Evolutionary conservation across 2,329 filamentous ascomycete genomes (phyloP).

Genomic region (Penicillium verrucosum): DNA sequence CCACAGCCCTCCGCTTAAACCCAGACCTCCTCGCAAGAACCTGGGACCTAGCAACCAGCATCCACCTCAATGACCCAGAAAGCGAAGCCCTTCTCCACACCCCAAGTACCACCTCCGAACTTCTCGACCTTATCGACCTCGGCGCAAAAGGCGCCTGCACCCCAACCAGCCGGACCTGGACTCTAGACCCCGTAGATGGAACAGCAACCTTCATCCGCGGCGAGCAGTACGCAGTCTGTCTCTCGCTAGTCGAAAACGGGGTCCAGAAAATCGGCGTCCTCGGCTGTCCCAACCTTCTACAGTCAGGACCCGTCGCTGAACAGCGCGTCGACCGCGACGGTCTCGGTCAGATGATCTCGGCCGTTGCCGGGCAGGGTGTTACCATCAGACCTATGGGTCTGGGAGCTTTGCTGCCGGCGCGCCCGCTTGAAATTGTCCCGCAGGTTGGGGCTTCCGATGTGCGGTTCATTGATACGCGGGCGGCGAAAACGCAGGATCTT

Average conservation of each 20-base stretch:
- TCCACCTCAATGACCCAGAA: slow-evolving; percentile 32
- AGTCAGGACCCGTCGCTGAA: slow-evolving; percentile 34
- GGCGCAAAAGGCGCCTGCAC: slow-evolving; percentile 47
- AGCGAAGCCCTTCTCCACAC: slow-evolving; percentile 36
- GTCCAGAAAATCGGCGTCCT: slow-evolving; percentile 57
- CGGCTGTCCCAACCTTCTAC: slow-evolving; percentile 59
- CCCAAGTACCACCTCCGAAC: slow-evolving; percentile 51
- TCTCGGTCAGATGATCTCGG: slow-evolving; percentile 51
- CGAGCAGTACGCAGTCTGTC: slow-evolving; percentile 61
- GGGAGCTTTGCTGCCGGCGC: slow-evolving; percentile 31
- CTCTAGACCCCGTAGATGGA: slow-evolving; percentile 64
- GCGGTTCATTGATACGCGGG: slow-evolving; percentile 47
- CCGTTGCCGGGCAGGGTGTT: slow-evolving; percentile 47
- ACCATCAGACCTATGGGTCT: slow-evolving; percentile 40
- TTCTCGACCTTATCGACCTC: slow-evolving; percentile 61
- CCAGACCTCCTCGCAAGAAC: slow-evolving; percentile 51
- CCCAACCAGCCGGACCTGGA: slow-evolving; percentile 52
- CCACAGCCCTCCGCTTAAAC: slow-evolving; percentile 52
- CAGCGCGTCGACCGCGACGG: slow-evolving; percentile 45
- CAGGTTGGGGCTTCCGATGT: slow-evolving; percentile 31
- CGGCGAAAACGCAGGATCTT: slow-evolving; percentile 38
- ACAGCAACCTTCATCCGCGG: slow-evolving; percentile 60
- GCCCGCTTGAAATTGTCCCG: slow-evolving; percentile 28
- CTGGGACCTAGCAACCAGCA: slow-evolving; percentile 52
- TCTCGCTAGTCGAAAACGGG: slow-evolving; percentile 58